Conservation (phyloP, 768 basidiomycete species). For the Pleurotus eryngii region DNA sequence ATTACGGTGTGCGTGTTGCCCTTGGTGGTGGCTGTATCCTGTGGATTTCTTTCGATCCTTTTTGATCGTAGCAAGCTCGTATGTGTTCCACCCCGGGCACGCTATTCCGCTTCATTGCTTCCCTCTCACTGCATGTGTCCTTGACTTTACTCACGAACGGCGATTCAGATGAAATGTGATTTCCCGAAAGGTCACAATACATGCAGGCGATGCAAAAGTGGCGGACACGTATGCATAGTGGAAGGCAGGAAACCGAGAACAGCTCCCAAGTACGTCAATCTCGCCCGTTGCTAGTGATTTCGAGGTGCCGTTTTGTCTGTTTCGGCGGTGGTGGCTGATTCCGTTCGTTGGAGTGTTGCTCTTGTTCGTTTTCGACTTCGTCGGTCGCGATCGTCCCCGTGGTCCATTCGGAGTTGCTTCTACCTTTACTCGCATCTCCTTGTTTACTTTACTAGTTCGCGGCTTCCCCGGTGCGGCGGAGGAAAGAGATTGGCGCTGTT, state of each 20-base stretch:
- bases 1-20: not conserved
- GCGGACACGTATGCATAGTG: constrained; percentile 77
- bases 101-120: not conserved
- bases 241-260: constrained; percentile 79
- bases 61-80: constrained; percentile 6
- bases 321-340: not conserved
- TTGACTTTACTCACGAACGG: constrained; percentile 11
- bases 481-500: not conserved
- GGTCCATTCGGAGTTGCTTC: constrained; percentile 3
- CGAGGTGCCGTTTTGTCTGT: constrained; percentile 2
- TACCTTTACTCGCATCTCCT: not conserved
- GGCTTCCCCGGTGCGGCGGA: not conserved
- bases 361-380: constrained; percentile 9
- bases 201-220: constrained; percentile 73
- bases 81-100: constrained; percentile 1
- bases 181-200: constrained; percentile 70
- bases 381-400: not conserved
- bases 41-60: not conserved
- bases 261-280: constrained; percentile 72
- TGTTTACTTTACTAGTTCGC: constrained; percentile 2
- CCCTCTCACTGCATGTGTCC: not conserved
- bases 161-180: constrained; percentile 77
- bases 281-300: constrained; percentile 14
- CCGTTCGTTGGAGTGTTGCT: not conserved
- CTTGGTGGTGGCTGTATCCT: constrained; percentile 6